Percentiles rank a stretch among this genome's conserved stretches.
These are phyloP conservation scores for Fagopyrum esculentum DNA, from an alignment of 148 eudicot species.

Conservation along the genomic window DNA sequence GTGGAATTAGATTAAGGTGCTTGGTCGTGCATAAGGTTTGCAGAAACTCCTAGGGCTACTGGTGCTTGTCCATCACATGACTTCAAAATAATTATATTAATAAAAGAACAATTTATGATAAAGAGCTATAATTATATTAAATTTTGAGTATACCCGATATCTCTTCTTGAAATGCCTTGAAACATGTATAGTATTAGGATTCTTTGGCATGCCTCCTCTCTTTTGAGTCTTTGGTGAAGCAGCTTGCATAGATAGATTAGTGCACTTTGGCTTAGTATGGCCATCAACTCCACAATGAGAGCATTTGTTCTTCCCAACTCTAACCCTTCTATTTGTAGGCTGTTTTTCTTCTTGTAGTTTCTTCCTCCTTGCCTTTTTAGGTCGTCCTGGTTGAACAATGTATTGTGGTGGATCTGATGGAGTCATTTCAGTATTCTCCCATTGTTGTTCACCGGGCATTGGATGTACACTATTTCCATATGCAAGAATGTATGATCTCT, in stretches of 20 bases:
- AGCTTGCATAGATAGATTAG: not conserved
- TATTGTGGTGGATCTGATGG: not conserved
- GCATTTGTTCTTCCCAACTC: not conserved
- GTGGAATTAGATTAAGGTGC: no score
- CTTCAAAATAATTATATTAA: no score
- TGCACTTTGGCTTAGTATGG: not conserved
- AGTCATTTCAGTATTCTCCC: not conserved
- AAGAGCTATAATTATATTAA: no score
- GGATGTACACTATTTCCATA: no score
- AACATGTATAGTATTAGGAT: not conserved
- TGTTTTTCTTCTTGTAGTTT: not conserved
- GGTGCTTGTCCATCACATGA: no score
- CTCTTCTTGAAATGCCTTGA: not conserved
- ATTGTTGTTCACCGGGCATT: no score
- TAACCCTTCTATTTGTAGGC: not conserved
- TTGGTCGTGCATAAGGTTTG: no score
- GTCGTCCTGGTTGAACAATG: not conserved
- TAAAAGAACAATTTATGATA: no score
- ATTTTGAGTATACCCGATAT: no score
- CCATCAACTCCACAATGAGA: not conserved
- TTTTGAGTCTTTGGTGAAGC: not conserved
- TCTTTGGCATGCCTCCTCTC: not conserved
- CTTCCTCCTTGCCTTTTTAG: not conserved
- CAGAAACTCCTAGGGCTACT: no score
- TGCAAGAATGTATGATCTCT: no score